Base-by-base conservation (phyloP, 2,329 filamentous ascomycete genomes). In the Pyrenophora tritici-repentis region DNA sequence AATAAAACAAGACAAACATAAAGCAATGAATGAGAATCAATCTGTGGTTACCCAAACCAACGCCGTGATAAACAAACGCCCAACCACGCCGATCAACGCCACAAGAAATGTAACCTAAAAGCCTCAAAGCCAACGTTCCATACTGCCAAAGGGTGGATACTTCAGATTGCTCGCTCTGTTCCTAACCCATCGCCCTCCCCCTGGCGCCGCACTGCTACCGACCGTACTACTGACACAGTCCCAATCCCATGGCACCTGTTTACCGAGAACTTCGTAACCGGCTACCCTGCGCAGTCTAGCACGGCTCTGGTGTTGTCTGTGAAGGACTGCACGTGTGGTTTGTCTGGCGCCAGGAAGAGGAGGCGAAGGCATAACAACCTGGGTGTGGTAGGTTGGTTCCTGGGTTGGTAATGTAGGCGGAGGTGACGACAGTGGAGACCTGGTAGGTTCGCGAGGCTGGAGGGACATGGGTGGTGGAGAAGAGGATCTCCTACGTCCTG, bases 231-330 rank as follows among this genome's bases (percentile, higher is more conserved):
- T 70, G 10, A 72, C 56, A 26, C 68, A 71, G 20, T 72, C 69
- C 69, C 69, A 72, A 46, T 65, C 61, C 66, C 68, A 72, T 7
- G 69, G 69, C 3, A 69, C 63, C 29, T 66, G 57, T 22, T 41
- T 53, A 1, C 68, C 63, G n/a, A 69, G 26, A 1, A 71, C 62
- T 18, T 72, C 65, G 32, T 70, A 72, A 1, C 67, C 69, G 8
- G 67, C 65, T 13, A 72, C 67, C 32, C 66, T 49, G 18, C 67
- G 49, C 37, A 68, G 35, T 1, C 61, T 46, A 2, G 55, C 55
- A 22, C 62, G 45, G 7, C 55, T 53, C 6, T 55, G 38, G 22
- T 57, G 56, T 10, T 56, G 47, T 6, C 55, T 55, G n/a, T 60
- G 52, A 22, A 72, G 52, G 14, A 66, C 67, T 7, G 59, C 42